Base-by-base conservation (phyloP, 2,329 filamentous ascomycete genomes). In the Endoconidiophora polonica region DNA sequence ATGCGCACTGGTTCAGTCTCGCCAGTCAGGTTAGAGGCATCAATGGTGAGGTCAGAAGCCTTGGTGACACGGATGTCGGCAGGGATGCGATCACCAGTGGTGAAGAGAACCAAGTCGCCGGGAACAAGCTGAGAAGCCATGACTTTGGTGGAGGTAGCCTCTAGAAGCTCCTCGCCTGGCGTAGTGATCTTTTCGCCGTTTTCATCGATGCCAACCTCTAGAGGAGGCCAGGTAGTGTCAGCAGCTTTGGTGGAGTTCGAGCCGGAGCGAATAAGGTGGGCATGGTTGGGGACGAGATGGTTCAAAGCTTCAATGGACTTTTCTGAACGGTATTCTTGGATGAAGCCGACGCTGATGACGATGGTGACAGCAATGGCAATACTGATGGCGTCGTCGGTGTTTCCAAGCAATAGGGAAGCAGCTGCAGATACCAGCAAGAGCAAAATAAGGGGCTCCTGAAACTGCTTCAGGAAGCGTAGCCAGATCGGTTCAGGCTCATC, bases 311-410 rank as follows among this genome's bases (percentile, higher is more conserved):
- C 91, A 56, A 98, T 79, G 2, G 90, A 96, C 65, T 98, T 93
- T 63, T 98, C 91, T 5, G 91, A 96, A 53, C 91, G 76, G 63
- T 98, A 98, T 66, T 98, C 91, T 62, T 98, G 91, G 48, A 96
- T 79, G 58, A 98, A 98, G 2, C 90, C 91, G 40, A 98, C 91
- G 0, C 83, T 83, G 22, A 98, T 88, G 4, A 98, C 91, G 58
- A 98, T 98, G 23, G 88, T 94, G 20, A 98, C 91, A 2, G 91
- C 91, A 29, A 94, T 80, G 0, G 90, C 84, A 60, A 98, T 98
- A 64, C 90, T 96, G 58, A 98, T 68, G 4, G 90, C 90, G 67
- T 98, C 93, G 59, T 96, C 90, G 61, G 81, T 79, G 61, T 98
- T 98, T 47, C 88, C 87, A 64, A 98, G 82, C 41, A 96, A 65